phyloP scores from a whole-genome alignment of 768 basidiomycete species.

The Mycena venus region DNA sequence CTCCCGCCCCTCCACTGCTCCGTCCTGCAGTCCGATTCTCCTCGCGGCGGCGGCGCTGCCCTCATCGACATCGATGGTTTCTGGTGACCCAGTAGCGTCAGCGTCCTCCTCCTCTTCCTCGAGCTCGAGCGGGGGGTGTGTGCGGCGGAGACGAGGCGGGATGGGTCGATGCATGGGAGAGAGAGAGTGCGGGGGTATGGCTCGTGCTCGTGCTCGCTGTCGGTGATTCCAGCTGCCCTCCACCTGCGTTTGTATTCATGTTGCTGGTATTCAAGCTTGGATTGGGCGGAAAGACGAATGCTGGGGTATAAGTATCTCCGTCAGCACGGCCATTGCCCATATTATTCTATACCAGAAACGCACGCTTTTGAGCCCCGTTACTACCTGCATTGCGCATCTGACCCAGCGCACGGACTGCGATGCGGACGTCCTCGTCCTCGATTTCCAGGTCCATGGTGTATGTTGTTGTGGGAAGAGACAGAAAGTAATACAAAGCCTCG shows the following conservation, averaged over 20 bases:
- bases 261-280: background rate
- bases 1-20: background rate
- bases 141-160: slow-evolving; percentile 22
- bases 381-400: slow-evolving; percentile 74
- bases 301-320: background rate
- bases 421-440: slow-evolving; percentile 83
- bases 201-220: slow-evolving; percentile 30
- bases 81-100: background rate
- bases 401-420: slow-evolving; percentile 82
- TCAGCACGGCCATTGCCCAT: too few relatives aligned
- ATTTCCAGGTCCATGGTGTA: slow-evolving; percentile 49
- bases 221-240: slow-evolving; percentile 28
- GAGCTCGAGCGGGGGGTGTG: slow-evolving; percentile 15
- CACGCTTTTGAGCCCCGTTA: background rate
- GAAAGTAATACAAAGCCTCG: background rate
- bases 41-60: too few relatives aligned
- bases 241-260: too few relatives aligned
- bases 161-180: slow-evolving; percentile 21
- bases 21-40: too few relatives aligned
- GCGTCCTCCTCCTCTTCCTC: background rate
- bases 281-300: slow-evolving; percentile 2
- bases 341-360: too few relatives aligned
- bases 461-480: background rate
- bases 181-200: slow-evolving; percentile 34
- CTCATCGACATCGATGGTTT: background rate